Base-by-base conservation (phyloP, 2,329 filamentous ascomycete species). In the Lecanoromycetidae sp. region DNA sequence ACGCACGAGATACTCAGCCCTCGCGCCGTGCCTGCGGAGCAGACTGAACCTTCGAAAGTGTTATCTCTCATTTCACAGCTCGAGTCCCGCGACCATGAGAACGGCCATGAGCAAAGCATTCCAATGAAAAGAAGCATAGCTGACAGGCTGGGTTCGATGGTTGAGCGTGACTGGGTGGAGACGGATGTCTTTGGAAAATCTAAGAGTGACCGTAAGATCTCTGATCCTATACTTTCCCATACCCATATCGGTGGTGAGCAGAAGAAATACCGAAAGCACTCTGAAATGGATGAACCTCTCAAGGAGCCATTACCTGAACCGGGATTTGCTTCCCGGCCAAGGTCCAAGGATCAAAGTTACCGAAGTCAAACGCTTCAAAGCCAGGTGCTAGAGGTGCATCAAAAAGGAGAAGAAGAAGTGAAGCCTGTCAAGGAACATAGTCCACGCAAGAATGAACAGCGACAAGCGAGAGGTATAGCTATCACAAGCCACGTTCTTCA, bases 121-220 rank as follows among this genome's bases (percentile, higher is more conserved):
- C 27, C 26, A 33, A 15, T 26, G 20, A 37, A 20, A 27, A 26
- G 8, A 29, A 48, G 46, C 27, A 38, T 44, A 20, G 46, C 39
- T 10, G 46, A 48, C 4, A 44, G 26, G 17, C 22, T 48, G 13
- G 19, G 33, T 32, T 43, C 17, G 3, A 35, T 48, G 19, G 41
- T 48, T 34, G 46, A 48, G 22, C 27, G 23, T 19, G 36, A 30
- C 5, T 45, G 43, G 43, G 26, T 37, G 23, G 43, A 19, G 30
- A 27, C 10, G 26, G 43, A 45, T 22, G 20, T 29, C 7, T 45
- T 38, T 32, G 26, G 43, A 25, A 32, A 32, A 38, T 12, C 27
- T 10, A 10, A 45, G 25, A 32, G 22, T n/a, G n/a, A 23, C 17
- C 25, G 34, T 20, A 15, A 38, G 10, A 22, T 17, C 30, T 32